These are phyloP conservation scores for Elsinoe australis DNA, from an alignment of 2,329 filamentous ascomycete genomes.

Conservation along the genomic window DNA sequence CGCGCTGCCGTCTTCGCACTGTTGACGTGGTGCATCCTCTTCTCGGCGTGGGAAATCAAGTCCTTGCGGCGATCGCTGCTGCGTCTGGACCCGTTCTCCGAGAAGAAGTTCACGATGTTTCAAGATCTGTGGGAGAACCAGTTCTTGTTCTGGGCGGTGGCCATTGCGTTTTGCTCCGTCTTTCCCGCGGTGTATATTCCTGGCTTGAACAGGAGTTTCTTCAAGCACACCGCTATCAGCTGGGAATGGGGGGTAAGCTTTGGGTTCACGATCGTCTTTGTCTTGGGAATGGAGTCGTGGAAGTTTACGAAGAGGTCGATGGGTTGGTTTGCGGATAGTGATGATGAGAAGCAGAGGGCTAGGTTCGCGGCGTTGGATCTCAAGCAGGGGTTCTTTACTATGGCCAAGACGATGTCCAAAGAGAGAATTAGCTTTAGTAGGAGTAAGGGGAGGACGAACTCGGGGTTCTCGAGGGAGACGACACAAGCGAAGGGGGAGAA, in stretches of 20 bases:
- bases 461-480: slow-evolving; percentile 9
- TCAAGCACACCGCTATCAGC: slow-evolving; percentile 37
- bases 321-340: slow-evolving; percentile 11
- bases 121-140: slow-evolving; percentile 35
- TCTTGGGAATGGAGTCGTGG: slow-evolving; percentile 38
- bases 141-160: slow-evolving; percentile 38
- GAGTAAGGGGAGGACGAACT: slow-evolving; percentile 11
- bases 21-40: slow-evolving; percentile 38
- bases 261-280: slow-evolving; percentile 35
- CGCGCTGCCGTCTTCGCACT: slow-evolving; percentile 40
- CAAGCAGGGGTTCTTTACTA: slow-evolving; percentile 16
- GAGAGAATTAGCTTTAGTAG: slow-evolving; percentile 1
- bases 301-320: slow-evolving; percentile 37
- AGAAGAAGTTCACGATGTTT: slow-evolving; percentile 29
- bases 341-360: slow-evolving; percentile 8
- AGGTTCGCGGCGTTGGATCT: slow-evolving; percentile 11
- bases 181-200: slow-evolving; percentile 43
- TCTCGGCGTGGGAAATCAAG: slow-evolving; percentile 44
- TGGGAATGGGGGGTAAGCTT: slow-evolving; percentile 43
- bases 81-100: slow-evolving; percentile 36
- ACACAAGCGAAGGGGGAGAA: slow-evolving; percentile 9
- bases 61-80: slow-evolving; percentile 39
- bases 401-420: slow-evolving; percentile 15
- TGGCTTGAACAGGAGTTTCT: slow-evolving; percentile 39
- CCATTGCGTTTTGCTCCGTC: slow-evolving; percentile 35